Evolutionary conservation across 2,329 filamentous ascomycete species (phyloP), one percentile per base, ranked within the genome.

Genomic region (Capronia americana): DNA sequence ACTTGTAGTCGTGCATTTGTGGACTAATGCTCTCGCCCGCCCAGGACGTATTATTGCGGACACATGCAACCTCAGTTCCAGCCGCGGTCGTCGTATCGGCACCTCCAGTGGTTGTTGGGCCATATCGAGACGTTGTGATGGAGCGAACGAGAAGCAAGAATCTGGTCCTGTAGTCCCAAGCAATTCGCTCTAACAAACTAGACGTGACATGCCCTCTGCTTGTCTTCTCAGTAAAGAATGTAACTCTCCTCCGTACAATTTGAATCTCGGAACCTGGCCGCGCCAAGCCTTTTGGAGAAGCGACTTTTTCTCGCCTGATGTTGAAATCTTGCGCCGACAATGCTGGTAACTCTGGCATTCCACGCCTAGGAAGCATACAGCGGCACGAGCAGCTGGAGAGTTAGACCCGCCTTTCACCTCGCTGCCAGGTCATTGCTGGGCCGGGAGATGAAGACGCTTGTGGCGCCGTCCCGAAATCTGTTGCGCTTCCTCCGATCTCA

Each of bases 401-500:
- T 2, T 23, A 44, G 38, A 24, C 23, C 10, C 12, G 20, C 10
- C 14, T n/a, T 7, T 53, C 26, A 26, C 48, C 48, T 24, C 48
- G 48, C 48, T 53, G 26, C 20, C 10, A 24, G 24, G 26, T 44
- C 20, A 12, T 34, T 23, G 30, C 20, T 34, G 12, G 53, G 7
- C 55, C 63, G 67, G 68, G 69, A 63, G 55, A 71, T 71, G 69
- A 65, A 68, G 65, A 63, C 69, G 58, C 46, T 64, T 14, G 44
- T 48, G 32, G 80, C 77, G 70, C 86, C 86, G 56, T 88, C 86
- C 61, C 75, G 79, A 64, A 79, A 78, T 51, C 85, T 94, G 23
- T 82, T 95, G 69, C 88, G 88, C 71, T 94, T 92, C 77, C 83
- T 95, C 69, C 88, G 87, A 71, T 86, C 83, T 61, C 91, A 93